Conservation (phyloP, 176 grass and related monocot genomes). For the Luzula sylvatica region DNA sequence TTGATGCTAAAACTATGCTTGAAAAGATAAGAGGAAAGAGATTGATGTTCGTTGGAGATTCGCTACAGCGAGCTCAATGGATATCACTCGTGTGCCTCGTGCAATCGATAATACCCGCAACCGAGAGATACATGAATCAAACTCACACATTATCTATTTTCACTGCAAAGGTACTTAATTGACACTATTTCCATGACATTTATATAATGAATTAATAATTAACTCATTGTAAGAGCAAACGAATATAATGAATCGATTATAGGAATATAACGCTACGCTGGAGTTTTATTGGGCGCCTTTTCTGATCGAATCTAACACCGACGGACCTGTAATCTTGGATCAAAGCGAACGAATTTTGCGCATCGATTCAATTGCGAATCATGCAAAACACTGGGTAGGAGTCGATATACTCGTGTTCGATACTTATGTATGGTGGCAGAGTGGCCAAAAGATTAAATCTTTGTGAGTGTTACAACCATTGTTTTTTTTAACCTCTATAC, state of each 20-base stretch:
- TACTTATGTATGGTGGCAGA: slow-evolving; percentile 79
- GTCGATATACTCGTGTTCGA: slow-evolving; percentile 72
- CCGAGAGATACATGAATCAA: slow-evolving; percentile 31
- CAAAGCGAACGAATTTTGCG: slow-evolving; percentile 40
- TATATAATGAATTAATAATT: neutral
- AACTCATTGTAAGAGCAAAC: neutral
- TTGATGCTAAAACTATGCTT: slow-evolving; percentile 34
- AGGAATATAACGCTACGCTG: slow-evolving; percentile 40
- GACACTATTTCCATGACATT: slow-evolving; percentile 2
- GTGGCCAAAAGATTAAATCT: slow-evolving; percentile 43
- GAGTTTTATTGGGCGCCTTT: slow-evolving; percentile 73
- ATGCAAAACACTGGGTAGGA: slow-evolving; percentile 34
- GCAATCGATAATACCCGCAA: slow-evolving; percentile 34
- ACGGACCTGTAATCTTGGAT: slow-evolving; percentile 20
- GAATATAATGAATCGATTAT: neutral
- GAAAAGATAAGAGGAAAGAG: slow-evolving; percentile 66
- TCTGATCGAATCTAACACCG: slow-evolving; percentile 54
- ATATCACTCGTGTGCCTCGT: slow-evolving; percentile 56
- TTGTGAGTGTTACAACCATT: slow-evolving; percentile 40
- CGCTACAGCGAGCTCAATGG: slow-evolving; percentile 60
- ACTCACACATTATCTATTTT: slow-evolving; percentile 32
- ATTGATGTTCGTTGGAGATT: slow-evolving; percentile 82
- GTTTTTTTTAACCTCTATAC: too few species aligned
- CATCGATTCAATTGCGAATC: slow-evolving; percentile 41
- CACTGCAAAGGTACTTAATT: slow-evolving; percentile 27